These are phyloP conservation scores for Metrosideros polymorpha DNA, from an alignment of 441 rosid genomes.

Conservation along the genomic window DNA sequence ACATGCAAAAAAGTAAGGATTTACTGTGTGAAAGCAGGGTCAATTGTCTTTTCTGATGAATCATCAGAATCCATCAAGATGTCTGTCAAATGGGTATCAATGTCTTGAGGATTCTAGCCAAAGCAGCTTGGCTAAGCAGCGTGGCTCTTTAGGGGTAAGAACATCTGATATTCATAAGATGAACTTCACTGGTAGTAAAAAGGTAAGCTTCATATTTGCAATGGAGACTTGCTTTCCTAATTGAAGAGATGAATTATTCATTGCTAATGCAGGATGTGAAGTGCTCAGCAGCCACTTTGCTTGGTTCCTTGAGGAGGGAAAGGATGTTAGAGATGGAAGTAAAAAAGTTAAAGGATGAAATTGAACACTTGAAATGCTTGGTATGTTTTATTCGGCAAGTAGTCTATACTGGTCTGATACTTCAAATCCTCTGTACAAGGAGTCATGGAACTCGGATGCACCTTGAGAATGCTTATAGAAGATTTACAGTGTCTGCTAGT, in stretches of 20 bases:
- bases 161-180: constrained; percentile 15
- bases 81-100: constrained; percentile 20
- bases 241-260: not conserved
- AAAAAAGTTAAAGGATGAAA: constrained; percentile 50
- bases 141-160: constrained; percentile 21
- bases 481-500: not conserved
- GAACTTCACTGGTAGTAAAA: constrained; percentile 20
- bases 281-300: constrained; percentile 31
- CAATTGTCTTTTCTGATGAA: constrained; percentile 58
- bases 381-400: constrained; percentile 28
- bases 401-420: not conserved
- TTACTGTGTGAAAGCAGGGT: constrained; percentile 35
- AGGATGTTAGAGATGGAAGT: constrained; percentile 44
- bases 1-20: constrained; percentile 8
- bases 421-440: not conserved
- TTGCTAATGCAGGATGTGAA: constrained; percentile 27
- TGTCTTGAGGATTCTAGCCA: constrained; percentile 30
- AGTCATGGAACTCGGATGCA: not conserved
- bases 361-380: constrained; percentile 40
- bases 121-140: constrained; percentile 10
- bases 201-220: constrained; percentile 27
- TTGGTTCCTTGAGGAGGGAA: constrained; percentile 64
- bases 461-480: not conserved
- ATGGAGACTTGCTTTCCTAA: not conserved
- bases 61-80: constrained; percentile 34